These are phyloP conservation scores for Claviceps sp. DNA, from an alignment of 2,329 filamentous ascomycete genomes.

Conservation along the genomic window DNA sequence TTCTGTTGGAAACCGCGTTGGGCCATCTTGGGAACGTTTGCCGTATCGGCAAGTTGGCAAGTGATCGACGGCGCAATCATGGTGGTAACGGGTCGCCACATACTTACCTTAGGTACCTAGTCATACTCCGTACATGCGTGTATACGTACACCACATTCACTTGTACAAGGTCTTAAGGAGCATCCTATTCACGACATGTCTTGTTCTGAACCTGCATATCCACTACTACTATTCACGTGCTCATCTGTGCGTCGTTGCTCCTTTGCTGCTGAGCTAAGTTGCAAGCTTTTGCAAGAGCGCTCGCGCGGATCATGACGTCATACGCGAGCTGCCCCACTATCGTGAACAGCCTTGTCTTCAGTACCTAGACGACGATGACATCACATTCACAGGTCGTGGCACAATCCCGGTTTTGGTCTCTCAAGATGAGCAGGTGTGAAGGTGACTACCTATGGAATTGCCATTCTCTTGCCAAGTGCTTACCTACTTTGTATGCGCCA, in stretches of 20 bases:
- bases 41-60: background rate
- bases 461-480: conserved; percentile 1
- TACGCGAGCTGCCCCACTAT: conserved; percentile 1
- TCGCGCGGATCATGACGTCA: conserved; percentile 4
- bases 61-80: background rate
- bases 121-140: too few species aligned
- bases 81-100: background rate
- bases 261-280: background rate
- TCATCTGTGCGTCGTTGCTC: background rate
- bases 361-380: conserved; percentile 2
- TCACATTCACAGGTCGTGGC: conserved; percentile 3
- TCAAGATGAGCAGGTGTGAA: background rate
- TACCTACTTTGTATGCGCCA: background rate
- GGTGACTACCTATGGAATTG: background rate
- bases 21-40: too few species aligned
- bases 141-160: too few species aligned
- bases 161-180: background rate
- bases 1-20: background rate
- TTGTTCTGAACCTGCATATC: background rate
- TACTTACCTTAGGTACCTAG: too few species aligned
- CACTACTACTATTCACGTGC: background rate
- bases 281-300: background rate
- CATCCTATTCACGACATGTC: background rate
- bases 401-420: background rate
- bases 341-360: background rate